phyloP scores from a whole-genome alignment of 2,329 filamentous ascomycete species.

The Alternaria novae-zelandiae region DNA sequence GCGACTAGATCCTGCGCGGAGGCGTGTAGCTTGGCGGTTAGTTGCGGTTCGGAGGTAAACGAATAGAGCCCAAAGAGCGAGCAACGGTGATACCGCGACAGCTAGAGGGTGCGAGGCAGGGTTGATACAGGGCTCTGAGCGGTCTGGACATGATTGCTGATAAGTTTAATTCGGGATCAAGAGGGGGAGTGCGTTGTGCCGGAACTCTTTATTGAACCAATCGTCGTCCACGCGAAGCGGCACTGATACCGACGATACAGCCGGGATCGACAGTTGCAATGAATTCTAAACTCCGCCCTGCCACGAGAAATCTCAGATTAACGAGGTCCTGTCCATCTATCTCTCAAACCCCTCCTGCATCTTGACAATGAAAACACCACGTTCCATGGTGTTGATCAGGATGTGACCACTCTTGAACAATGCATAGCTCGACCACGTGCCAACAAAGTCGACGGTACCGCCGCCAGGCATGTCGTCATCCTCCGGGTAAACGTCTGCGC shows the following conservation, averaged over 20 bases:
- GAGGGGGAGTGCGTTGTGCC: neutral
- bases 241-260: neutral
- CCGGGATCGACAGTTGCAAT: neutral
- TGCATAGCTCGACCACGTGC: slow-evolving; percentile 53
- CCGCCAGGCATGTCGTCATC: slow-evolving; percentile 49
- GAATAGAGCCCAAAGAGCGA: neutral
- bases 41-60: neutral
- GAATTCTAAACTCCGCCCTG: neutral
- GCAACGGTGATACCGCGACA: neutral
- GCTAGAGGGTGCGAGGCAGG: neutral
- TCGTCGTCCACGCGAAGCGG: neutral
- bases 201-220: neutral
- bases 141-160: neutral
- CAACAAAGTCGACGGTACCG: slow-evolving; percentile 52
- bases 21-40: neutral
- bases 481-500: slow-evolving; percentile 50
- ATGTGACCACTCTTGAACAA: slow-evolving; percentile 50
- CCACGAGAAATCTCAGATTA: neutral
- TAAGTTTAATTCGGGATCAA: neutral
- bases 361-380: slow-evolving; percentile 48
- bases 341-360: slow-evolving; percentile 28
- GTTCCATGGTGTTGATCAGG: slow-evolving; percentile 51
- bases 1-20: slow-evolving; percentile 2
- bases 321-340: neutral
- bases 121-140: neutral